Base-by-base conservation (phyloP, 176 grass and related monocot genomes). In the Oryza punctata region DNA sequence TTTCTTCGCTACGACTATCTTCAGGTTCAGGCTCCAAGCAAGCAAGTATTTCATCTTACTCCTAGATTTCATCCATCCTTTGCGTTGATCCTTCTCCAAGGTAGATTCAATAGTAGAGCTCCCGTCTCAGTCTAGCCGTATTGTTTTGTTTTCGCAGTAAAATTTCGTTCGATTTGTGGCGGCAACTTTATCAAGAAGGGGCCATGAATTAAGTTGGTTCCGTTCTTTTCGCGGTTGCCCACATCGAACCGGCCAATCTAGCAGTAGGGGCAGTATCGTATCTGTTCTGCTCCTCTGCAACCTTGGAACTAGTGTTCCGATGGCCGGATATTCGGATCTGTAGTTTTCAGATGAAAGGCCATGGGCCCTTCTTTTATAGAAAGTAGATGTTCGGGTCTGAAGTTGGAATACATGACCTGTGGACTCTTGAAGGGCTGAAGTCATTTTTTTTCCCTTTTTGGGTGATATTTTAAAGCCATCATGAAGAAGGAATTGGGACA, bases 141-240 rank as follows among this genome's bases (percentile, higher is more conserved):
- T 1, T 26, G 57, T 40, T 86, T 8, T 19, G 43, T 69, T 78
- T 89, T 40, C 68, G 32, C 26, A 37, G 19, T 37, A 66, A 21
- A 77, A 19, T 82, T 37, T 43, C 21, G 2, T 25, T 50, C 0
- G 30, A 26, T 15, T 2, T 41, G 1, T 70, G 1, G 6, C 15
- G 70, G 76, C 89, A 54, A 70, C 71, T 70, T 30, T 91, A 76
- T 84, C 85, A 50, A 83, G 80, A 87, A 78, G 89, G 89, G 29
- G 49, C 81, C 76, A 72, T 79, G 49, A 18, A 47, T 12, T 73
- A 54, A 35, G 40, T 66, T 67, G 73, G 73, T 30, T 60, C 30
- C 63, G 70, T 76, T 87, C 78, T 60, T 84, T 88, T 78, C 46
- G 77, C 76, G 76, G 76, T 80, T 57, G 76, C 74, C 80, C 71